Evolutionary conservation across 495 filamentous ascomycete genomes (phyloP).

Genomic region (Penicillium subrubescens): DNA sequence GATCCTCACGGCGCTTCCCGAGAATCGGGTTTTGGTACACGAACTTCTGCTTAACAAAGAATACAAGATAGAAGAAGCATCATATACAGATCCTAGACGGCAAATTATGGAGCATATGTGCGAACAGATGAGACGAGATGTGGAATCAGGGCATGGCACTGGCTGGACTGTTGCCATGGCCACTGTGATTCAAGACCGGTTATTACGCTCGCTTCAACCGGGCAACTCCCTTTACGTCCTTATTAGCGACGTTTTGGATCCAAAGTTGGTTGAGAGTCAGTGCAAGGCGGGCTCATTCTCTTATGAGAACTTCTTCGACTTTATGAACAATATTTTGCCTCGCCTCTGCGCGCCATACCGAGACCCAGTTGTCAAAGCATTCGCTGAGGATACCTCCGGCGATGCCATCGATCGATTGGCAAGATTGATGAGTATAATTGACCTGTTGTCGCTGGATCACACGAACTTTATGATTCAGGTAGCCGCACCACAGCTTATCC

Average conservation of each 20-base stretch:
- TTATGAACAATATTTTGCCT: conserved; percentile 87
- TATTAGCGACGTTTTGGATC: conserved; percentile 85
- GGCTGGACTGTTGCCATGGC: conserved; percentile 83
- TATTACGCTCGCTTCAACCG: conserved; percentile 76
- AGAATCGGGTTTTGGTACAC: conserved; percentile 84
- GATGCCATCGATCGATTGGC: conserved; percentile 84
- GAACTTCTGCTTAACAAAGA: conserved; percentile 91
- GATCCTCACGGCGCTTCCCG: conserved; percentile 68
- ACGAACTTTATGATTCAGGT: conserved; percentile 89
- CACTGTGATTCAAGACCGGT: conserved; percentile 78
- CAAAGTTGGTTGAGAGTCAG: conserved; percentile 72
- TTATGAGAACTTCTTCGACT: conserved; percentile 88
- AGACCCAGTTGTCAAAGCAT: conserved; percentile 78
- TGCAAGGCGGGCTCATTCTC: conserved; percentile 84
- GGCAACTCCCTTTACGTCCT: conserved; percentile 80
- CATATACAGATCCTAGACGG: conserved; percentile 52
- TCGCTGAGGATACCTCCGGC: conserved; percentile 72
- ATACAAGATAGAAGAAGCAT: conserved; percentile 61
- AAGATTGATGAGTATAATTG: conserved; percentile 80
- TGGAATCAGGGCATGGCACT: conserved; percentile 69
- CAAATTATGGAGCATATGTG: conserved; percentile 66
- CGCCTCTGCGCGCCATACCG: conserved; percentile 91
- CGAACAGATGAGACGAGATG: conserved; percentile 71
- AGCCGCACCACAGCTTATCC: conserved; percentile 77
- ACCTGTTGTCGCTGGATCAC: conserved; percentile 91